phyloP scores from a whole-genome alignment of 176 grass and related monocot species.

The Carex kokanica region DNA sequence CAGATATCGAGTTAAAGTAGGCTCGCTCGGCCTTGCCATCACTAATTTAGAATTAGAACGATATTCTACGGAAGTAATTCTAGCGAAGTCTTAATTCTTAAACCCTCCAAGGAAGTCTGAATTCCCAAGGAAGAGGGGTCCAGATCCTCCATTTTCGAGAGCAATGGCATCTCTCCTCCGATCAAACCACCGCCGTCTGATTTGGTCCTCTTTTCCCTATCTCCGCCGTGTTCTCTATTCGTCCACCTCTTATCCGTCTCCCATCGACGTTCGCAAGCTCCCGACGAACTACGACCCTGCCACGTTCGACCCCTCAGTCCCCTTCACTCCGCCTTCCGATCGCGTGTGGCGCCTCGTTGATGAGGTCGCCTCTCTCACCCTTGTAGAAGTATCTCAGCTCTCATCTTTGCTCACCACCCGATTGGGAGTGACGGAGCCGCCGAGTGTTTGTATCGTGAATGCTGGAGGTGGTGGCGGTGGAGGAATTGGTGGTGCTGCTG shows the following conservation, averaged over 20 bases:
- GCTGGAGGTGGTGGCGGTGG: constrained; percentile 54
- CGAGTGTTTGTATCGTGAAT: constrained; percentile 74
- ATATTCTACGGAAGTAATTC: background rate
- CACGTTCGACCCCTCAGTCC: constrained; percentile 54
- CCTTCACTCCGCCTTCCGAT: constrained; percentile 57
- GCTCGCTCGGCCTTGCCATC: background rate
- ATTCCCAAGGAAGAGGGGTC: background rate
- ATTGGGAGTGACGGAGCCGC: constrained; percentile 46
- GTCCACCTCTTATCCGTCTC: constrained; percentile 31
- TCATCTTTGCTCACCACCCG: constrained; percentile 54
- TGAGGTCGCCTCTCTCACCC: constrained; percentile 65
- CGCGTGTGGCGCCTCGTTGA: constrained; percentile 97
- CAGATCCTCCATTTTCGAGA: background rate
- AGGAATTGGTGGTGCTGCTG: background rate
- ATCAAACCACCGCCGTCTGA: constrained; percentile 44
- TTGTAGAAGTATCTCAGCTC: constrained; percentile 55
- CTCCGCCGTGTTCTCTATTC: constrained; percentile 22
- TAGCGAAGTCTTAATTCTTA: background rate
- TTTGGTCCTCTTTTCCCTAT: background rate
- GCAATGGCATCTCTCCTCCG: constrained; percentile 46
- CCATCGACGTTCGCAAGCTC: constrained; percentile 64
- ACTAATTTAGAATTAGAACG: background rate
- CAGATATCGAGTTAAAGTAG: background rate
- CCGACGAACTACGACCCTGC: constrained; percentile 65
- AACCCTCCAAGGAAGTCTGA: background rate